phyloP scores from a whole-genome alignment of 225 moss, liverwort and hornwort genomes.

The Anthoceros angustus region DNA sequence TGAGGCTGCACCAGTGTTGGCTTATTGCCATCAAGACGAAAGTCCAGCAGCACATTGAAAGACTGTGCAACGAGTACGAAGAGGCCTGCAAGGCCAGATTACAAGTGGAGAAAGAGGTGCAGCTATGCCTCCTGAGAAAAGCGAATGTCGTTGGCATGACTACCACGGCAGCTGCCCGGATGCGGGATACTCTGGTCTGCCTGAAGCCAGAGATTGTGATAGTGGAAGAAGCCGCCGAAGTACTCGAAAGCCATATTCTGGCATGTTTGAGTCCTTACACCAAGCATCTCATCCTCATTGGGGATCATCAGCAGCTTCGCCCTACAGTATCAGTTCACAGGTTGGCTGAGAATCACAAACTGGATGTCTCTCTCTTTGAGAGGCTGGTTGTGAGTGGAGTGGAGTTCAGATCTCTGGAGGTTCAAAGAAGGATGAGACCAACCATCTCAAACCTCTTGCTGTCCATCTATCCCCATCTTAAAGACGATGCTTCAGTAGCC shows the following conservation, averaged over 20 bases:
- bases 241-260: conserved; percentile 25
- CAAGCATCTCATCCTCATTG: conserved; percentile 31
- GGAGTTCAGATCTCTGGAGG: conserved; percentile 21
- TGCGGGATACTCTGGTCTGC: conserved; percentile 20
- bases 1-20: not conserved
- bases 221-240: conserved; percentile 44
- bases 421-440: conserved; percentile 36
- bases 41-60: not conserved
- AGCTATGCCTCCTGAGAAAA: conserved; percentile 11
- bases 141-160: conserved; percentile 35
- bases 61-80: not conserved
- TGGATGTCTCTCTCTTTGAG: conserved; percentile 45
- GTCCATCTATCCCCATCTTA: conserved; percentile 17
- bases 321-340: conserved; percentile 23
- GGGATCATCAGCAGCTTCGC: conserved; percentile 36
- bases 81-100: not conserved
- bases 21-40: not conserved
- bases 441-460: conserved; percentile 22
- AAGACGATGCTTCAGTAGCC: conserved; percentile 18
- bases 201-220: conserved; percentile 30
- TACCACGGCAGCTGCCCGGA: conserved; percentile 22
- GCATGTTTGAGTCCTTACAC: conserved; percentile 18
- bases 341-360: conserved; percentile 11
- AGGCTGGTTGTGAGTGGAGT: conserved; percentile 28
- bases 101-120: not conserved